Evolutionary conservation across 2,329 filamentous ascomycete genomes (phyloP), one percentile per base, ranked within the genome.

Genomic region (Hypoxylon sp.): DNA sequence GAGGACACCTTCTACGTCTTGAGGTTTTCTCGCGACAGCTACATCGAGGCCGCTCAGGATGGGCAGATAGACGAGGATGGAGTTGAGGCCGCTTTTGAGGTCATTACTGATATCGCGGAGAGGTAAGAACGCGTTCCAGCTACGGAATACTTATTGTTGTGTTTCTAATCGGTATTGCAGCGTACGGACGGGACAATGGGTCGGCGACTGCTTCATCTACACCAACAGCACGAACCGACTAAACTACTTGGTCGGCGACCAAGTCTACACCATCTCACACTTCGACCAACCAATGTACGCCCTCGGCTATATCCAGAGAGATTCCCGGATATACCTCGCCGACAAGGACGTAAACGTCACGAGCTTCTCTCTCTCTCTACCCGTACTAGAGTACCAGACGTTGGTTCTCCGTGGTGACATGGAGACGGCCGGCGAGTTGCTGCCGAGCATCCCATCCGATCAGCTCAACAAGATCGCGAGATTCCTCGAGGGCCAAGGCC

Each of bases 131-230:
- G 18, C 15, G 18, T 24, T 20, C n/a, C 21, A 13, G 8, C 11
- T 11, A 5, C 27, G 6, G 1, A 9, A 48, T 23, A 20, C 20
- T 3, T 27, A 10, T 21, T 26, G 5, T 13, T 38, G 11, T 8
- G 9, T 38, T 52, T 48, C 65, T 70, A 74, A 68, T 70, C 18
- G 69, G 67, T 55, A 57, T 27, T 41, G 51, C 60, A 91, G 88
- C 63, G 92, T 98, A 48, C 90, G 91, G 64, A 97, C 94, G 17
- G 95, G 94, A 67, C 91, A 96, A 79, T 99, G 95, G 95, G 91
- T 99, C 55, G 95, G 95, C 62, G 95, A 99, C 79, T 97, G 94
- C 80, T 97, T 99, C 82, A 93, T 98, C 74, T 99, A 98, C 83
- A 97, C 95, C 52, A 98, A 96, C 82, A 90, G 85, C 74, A 96